phyloP scores from a whole-genome alignment of 352 stramenopile species.

The Blastocystis sp. region DNA sequence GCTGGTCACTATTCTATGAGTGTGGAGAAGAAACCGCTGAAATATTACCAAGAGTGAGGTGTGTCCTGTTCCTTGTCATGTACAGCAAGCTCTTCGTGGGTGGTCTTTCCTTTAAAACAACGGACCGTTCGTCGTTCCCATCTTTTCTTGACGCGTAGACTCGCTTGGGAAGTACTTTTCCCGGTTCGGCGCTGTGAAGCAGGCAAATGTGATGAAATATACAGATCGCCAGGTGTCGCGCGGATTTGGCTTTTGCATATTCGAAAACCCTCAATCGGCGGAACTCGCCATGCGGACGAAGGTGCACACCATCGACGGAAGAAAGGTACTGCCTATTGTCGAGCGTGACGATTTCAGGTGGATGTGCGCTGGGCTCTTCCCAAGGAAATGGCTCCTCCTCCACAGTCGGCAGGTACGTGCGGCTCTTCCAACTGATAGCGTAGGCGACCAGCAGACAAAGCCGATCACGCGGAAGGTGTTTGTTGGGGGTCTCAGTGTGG shows the following conservation, averaged over 20 bases:
- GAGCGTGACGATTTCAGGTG: background rate
- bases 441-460: slow-evolving; percentile 55
- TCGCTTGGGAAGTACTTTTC: slow-evolving; percentile 62
- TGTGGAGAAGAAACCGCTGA: slow-evolving; percentile 64
- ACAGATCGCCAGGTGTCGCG: slow-evolving; percentile 65
- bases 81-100: slow-evolving; percentile 63
- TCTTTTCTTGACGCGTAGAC: slow-evolving; percentile 1
- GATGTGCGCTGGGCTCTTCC: slow-evolving; percentile 67
- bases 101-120: slow-evolving; percentile 71
- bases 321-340: background rate
- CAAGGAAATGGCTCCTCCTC: slow-evolving; percentile 61
- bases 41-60: slow-evolving; percentile 60
- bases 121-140: slow-evolving; percentile 17
- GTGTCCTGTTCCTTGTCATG: background rate
- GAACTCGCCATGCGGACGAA: slow-evolving; percentile 67
- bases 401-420: slow-evolving; percentile 24
- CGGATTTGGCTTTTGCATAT: slow-evolving; percentile 72
- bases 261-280: slow-evolving; percentile 54
- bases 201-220: slow-evolving; percentile 71
- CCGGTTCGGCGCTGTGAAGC: slow-evolving; percentile 55
- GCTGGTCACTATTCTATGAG: slow-evolving; percentile 11
- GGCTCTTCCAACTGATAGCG: background rate
- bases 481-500: slow-evolving; percentile 26
- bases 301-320: slow-evolving; percentile 48
- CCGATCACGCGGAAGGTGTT: slow-evolving; percentile 42